These are phyloP conservation scores for Cucumis cinereus DNA, from an alignment of 306 rosid species.

Conservation along the genomic window DNA sequence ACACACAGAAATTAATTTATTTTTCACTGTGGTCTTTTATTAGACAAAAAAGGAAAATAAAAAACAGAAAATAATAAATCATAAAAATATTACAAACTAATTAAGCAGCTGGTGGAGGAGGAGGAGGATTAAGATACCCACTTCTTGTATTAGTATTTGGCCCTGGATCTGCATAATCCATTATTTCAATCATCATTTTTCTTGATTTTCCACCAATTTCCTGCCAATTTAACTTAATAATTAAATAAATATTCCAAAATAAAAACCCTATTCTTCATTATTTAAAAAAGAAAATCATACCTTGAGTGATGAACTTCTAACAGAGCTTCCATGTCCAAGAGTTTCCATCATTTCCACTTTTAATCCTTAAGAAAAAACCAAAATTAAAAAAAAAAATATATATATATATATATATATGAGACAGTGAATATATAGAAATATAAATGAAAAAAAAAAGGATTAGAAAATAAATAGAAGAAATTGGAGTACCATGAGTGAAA, in stretches of 20 bases:
- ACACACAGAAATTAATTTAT: neutral
- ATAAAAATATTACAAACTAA: neutral
- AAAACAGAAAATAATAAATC: no score
- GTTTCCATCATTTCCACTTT: no score
- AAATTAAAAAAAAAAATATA: neutral
- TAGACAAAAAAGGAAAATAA: neutral
- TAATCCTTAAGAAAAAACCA: no score
- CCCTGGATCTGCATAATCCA: slow-evolving; percentile 61
- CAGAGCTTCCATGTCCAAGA: no score
- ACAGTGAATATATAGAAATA: no score
- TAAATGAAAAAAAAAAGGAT: no score
- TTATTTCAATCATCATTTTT: slow-evolving; percentile 13
- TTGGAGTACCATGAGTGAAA: slow-evolving; percentile 27
- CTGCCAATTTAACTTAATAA: slow-evolving; percentile 9
- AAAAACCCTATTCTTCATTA: no score
- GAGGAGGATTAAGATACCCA: slow-evolving; percentile 33
- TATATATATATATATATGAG: neutral
- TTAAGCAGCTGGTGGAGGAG: slow-evolving; percentile 1
- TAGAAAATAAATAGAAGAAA: no score
- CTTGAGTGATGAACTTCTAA: no score
- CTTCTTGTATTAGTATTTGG: slow-evolving; percentile 61
- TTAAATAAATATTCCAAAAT: no score
- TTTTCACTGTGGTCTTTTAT: neutral
- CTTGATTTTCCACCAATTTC: slow-evolving; percentile 13
- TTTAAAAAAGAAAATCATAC: no score